Evolutionary conservation across 108 stramenopile species (phyloP).

Genomic region (Fistulifera pelliculosa): DNA sequence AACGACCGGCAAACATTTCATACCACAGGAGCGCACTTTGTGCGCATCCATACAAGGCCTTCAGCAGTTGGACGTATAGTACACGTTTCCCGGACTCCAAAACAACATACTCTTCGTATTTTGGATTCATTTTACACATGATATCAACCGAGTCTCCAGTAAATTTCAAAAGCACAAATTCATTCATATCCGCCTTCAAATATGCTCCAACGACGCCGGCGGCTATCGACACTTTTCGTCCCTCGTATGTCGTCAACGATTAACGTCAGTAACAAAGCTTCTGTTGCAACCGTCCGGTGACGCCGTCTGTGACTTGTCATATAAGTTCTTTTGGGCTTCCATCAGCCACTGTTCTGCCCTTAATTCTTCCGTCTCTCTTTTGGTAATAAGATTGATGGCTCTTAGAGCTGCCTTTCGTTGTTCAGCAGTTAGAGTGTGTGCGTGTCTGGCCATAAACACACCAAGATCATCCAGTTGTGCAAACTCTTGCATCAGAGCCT

Average conservation of each 20-base stretch:
- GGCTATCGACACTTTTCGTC: constrained; percentile 23
- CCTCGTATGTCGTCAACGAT: constrained; percentile 10
- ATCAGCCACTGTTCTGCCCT: constrained; percentile 14
- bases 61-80: constrained; percentile 15
- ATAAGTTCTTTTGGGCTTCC: neutral
- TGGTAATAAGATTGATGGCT: constrained; percentile 11
- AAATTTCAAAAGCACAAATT: constrained; percentile 4
- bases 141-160: constrained; percentile 11
- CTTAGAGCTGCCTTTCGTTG: constrained; percentile 15
- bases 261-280: neutral
- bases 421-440: constrained; percentile 1
- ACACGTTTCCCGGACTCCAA: constrained; percentile 1
- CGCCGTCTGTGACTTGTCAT: constrained; percentile 6
- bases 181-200: constrained; percentile 7
- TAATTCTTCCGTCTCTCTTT: constrained; percentile 13
- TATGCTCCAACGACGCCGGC: constrained; percentile 15
- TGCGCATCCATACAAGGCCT: constrained; percentile 29
- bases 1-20: constrained; percentile 4
- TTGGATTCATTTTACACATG: constrained; percentile 8
- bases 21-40: constrained; percentile 20
- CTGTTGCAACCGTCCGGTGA: constrained; percentile 9
- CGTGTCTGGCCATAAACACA: constrained; percentile 16
- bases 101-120: constrained; percentile 4
- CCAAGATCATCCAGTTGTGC: constrained; percentile 1
- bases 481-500: constrained; percentile 7